Percentiles rank a stretch among this genome's conserved stretches.
Evolutionary conservation across 2,329 filamentous ascomycete genomes (phyloP).

Genomic region (Malbranchea zuffiana): DNA sequence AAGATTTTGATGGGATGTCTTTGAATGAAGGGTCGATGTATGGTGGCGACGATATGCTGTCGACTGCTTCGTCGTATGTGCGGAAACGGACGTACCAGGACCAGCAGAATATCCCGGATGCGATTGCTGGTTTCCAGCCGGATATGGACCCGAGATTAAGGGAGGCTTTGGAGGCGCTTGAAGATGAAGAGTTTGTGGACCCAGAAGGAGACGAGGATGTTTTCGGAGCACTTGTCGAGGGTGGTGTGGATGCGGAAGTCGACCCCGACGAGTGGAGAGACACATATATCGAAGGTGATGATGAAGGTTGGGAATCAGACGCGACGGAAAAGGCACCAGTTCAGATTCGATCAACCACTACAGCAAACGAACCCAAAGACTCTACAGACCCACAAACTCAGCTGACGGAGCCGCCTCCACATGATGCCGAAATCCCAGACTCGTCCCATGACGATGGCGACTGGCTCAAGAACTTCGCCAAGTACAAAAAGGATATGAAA

Average conservation of each 20-base stretch:
- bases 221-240: constrained; percentile 61
- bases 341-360: constrained; percentile 20
- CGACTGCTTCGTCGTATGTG: constrained; percentile 59
- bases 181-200: constrained; percentile 90
- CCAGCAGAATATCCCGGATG: constrained; percentile 85
- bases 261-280: constrained; percentile 72
- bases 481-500: constrained; percentile 74
- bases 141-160: constrained; percentile 92
- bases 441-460: constrained; percentile 57
- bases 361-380: constrained; percentile 34
- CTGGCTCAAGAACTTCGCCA: constrained; percentile 87
- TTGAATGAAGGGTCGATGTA: constrained; percentile 9
- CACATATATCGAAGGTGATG: constrained; percentile 46
- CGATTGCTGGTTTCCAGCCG: constrained; percentile 84
- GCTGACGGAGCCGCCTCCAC: constrained; percentile 27
- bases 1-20: constrained; percentile 22
- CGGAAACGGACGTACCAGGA: constrained; percentile 73
- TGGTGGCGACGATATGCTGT: constrained; percentile 21
- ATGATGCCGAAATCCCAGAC: constrained; percentile 31
- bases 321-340: constrained; percentile 65
- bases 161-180: constrained; percentile 83
- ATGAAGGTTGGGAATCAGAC: constrained; percentile 91
- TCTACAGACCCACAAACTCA: constrained; percentile 23
- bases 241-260: constrained; percentile 55
- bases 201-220: constrained; percentile 69